These are phyloP conservation scores for Fusarium sp. DNA, from an alignment of 2,329 filamentous ascomycete species.

Conservation along the genomic window DNA sequence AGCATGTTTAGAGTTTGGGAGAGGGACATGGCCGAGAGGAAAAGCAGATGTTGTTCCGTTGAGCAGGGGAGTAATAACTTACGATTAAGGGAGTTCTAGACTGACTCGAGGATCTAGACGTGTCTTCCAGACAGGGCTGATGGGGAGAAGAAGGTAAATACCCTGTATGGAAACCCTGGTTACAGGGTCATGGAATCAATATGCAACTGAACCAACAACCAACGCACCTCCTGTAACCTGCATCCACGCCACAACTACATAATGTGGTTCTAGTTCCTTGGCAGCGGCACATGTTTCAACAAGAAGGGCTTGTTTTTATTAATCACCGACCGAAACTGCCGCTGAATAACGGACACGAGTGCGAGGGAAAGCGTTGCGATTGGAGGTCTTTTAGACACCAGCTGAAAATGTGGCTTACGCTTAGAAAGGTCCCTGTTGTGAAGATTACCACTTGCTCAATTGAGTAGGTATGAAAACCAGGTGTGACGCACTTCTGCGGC, in stretches of 20 bases:
- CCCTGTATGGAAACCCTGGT: neutral
- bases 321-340: neutral
- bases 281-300: neutral
- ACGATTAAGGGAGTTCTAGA: constrained; percentile 12
- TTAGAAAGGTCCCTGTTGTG: neutral
- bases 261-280: neutral
- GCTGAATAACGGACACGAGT: neutral
- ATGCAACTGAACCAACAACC: neutral
- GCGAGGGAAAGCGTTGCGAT: neutral
- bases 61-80: neutral
- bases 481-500: neutral
- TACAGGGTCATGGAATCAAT: neutral
- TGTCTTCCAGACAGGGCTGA: neutral
- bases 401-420: neutral
- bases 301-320: neutral
- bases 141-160: neutral
- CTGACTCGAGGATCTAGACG: neutral
- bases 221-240: neutral
- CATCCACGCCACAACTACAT: constrained; percentile 1
- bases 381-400: neutral
- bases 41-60: neutral
- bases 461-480: neutral
- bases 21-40: neutral
- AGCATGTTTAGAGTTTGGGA: constrained; percentile 7
- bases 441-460: neutral